phyloP scores from a whole-genome alignment of 169 alveolate genomes.

The Plasmodium ovale region DNA sequence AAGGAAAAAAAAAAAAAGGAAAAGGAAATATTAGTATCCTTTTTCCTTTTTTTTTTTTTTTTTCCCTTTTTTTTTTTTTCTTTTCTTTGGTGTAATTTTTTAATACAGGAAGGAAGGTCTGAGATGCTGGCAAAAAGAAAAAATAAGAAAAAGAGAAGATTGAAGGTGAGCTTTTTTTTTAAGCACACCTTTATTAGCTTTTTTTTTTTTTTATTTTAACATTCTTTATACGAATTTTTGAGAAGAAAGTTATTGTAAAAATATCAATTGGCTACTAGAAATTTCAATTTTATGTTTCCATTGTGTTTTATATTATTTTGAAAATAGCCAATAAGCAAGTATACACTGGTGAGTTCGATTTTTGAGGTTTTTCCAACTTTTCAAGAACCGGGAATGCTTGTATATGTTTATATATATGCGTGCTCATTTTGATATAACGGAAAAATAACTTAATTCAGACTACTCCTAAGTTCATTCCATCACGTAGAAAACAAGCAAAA shows the following conservation, averaged over 20 bases:
- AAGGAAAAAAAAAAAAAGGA: neutral
- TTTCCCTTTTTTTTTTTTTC: conserved; percentile 14
- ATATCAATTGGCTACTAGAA: conserved; percentile 77
- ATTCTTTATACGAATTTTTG: conserved; percentile 67
- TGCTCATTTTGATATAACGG: neutral
- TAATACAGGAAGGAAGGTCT: conserved; percentile 79
- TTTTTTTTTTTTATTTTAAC: conserved; percentile 5
- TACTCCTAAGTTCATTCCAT: conserved; percentile 76
- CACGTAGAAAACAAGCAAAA: conserved; percentile 3
- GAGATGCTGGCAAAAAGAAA: conserved; percentile 76
- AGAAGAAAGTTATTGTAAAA: conserved; percentile 72
- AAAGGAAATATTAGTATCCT: neutral
- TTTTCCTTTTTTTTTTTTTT: conserved; percentile 2
- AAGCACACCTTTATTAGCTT: neutral
- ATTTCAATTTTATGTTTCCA: conserved; percentile 38
- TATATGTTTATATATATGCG: neutral
- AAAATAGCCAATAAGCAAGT: conserved; percentile 79
- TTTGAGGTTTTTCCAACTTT: conserved; percentile 71
- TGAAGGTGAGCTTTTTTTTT: conserved; percentile 15
- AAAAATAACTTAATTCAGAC: conserved; percentile 78
- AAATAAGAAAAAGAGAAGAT: conserved; percentile 13
- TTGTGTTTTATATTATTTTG: conserved; percentile 35
- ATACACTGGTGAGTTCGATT: conserved; percentile 77
- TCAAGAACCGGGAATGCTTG: too few relatives aligned
- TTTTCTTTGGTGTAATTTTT: conserved; percentile 61